Base-by-base conservation (phyloP, 306 rosid genomes). In the Arachis hypogaea region DNA sequence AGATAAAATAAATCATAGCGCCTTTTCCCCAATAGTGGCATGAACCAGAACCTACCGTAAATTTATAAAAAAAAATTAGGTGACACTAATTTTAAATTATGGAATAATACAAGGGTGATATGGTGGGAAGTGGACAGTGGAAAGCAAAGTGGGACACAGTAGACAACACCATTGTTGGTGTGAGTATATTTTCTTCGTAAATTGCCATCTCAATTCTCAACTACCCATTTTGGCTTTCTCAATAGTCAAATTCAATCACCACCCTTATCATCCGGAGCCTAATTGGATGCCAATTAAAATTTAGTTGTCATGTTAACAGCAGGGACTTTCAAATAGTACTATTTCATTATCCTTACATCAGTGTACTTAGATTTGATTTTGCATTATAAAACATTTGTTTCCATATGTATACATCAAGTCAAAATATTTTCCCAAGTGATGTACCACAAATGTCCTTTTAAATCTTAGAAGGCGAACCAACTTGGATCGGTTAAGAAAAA, bases 101-200 rank as follows among this genome's bases (percentile, higher is more conserved):
- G 38, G 3, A 33, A 22, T 22, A 22, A 22, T 22, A 22, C 28
- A 22, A 22, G 28, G 28, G 14, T 43, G 18, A 14, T 10, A 14
- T 50, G 70, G 65, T n/a, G 9, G 38, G 66, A 66, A 66, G 47
- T 56, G 50, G 66, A 75, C 50, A 52, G 42, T 56, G 47, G 51
- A 66, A 69, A 76, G 76, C 62, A 73, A 5, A 12, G 79, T 77
- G 88, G 82, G 75, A 11, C 84, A 82, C 82, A 33, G 38, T 33
- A 33, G 38, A 33, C 38, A 33, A 46, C 76, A 2, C 69, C 68
- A 16, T 9, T 70, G 9, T 43, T 22, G 75, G 50, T 62, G 29
- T 58, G 29, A 11, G 36, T 40, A 2, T 45, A 10, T 5, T 68
- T 2, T 61, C 3, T 59, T 50, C 9, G 3, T 9, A 2, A 7